Base-by-base conservation (phyloP, 1,284 basidiomycete genomes). In the Puccinia novopanici region DNA sequence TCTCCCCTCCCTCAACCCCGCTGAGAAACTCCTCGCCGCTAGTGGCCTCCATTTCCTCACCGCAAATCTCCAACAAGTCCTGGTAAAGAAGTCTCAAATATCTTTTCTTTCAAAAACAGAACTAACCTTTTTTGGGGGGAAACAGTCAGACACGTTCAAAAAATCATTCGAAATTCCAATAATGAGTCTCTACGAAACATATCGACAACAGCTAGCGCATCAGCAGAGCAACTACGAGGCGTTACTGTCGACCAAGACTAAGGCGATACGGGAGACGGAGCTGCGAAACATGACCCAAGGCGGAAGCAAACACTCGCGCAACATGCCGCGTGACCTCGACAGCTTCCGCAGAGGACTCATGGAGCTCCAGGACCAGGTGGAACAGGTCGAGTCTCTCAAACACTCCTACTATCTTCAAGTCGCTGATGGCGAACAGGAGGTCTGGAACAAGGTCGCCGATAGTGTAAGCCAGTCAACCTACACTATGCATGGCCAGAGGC, bases 31-130 rank as follows among this genome's bases (percentile, higher is more conserved):
- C 12, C 30, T 84, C 45, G 84, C 84, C 0, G 84, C 84, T 19
- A 82, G 80, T 37, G 84, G 84, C 2, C 42, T 84, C 34, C 84
- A 84, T 19, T 84, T 84, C 71, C 82, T 84, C 80, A 80, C 84
- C 8, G 82, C 84, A 0, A 83, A 82, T 54, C 81, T 81, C 22
- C 76, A 82, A 0, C 83, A 84, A 78, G 83, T 84, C 8, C 81
- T 84, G 0, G 83, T 83, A 19, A 68, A 82, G 77, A 15, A 65
- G 12, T 37, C 42, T 45, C 54, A 42, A 6, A 27, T 55, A 30
- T 27, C 19, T 27, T 17, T 17, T 27, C 5, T 17, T 4, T 19
- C 3, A 10, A 22, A 42, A 34, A 13, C 17, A 3, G 30, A n/a
- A 24, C 75, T 42, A 0, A 50, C 19, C 12, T n/a, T 17, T 19